Percentiles rank a stretch among this genome's conserved stretches.
Evolutionary conservation across 495 filamentous ascomycete species (phyloP).

Genomic region (Neurospora discreta): DNA sequence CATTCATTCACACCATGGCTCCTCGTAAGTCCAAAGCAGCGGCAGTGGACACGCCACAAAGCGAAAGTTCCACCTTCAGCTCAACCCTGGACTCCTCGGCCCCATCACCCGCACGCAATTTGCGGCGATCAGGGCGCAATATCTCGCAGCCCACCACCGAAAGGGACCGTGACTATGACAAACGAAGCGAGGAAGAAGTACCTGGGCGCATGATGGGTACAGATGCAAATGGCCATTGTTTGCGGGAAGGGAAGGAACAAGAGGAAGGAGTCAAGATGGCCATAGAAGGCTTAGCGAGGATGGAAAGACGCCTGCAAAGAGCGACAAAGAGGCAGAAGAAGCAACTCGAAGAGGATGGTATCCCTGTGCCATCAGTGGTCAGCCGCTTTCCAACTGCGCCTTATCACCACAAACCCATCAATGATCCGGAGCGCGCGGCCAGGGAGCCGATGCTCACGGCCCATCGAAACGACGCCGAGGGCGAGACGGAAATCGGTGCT

Average conservation of each 20-base stretch:
- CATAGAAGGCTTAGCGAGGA: slow-evolving; percentile 18
- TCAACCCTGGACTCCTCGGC: neutral
- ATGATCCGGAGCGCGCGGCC: neutral
- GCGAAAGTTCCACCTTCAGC: neutral
- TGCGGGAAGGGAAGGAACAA: neutral
- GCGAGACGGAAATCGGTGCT: neutral
- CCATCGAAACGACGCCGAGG: neutral
- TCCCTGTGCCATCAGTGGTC: neutral
- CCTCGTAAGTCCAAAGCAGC: neutral
- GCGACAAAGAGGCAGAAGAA: slow-evolving; percentile 21
- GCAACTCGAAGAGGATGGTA: slow-evolving; percentile 13
- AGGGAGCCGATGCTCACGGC: neutral
- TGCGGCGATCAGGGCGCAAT: neutral
- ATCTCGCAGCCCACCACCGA: neutral
- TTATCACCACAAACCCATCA: neutral
- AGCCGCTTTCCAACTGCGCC: neutral
- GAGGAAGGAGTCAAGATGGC: slow-evolving; percentile 17
- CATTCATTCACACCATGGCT: neutral
- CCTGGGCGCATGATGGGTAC: neutral
- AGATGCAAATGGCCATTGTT: neutral
- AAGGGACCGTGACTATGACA: neutral
- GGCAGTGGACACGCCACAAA: neutral
- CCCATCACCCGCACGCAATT: neutral
- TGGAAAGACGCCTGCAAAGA: slow-evolving; percentile 16
- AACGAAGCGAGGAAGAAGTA: neutral